Conservation (phyloP, 257 asterid genomes). For the Mentha longifolia region DNA sequence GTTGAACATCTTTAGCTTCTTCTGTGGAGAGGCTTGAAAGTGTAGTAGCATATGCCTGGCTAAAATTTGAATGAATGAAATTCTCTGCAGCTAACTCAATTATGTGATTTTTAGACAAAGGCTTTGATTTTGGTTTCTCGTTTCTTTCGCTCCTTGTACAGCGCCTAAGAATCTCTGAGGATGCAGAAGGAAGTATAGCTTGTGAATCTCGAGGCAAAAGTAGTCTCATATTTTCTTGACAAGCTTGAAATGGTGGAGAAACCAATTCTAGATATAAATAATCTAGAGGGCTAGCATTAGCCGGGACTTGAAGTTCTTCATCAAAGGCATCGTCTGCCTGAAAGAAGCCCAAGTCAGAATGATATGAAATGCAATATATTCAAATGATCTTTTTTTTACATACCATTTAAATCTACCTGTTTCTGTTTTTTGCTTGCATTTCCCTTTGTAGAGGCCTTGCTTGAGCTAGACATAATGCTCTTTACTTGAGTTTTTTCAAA, state of each 20-base stretch:
- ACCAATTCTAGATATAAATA: conserved; percentile 20
- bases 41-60: conserved; percentile 35
- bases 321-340: not conserved
- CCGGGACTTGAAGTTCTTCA: conserved; percentile 16
- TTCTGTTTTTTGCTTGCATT: not conserved
- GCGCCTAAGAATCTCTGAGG: conserved; percentile 43
- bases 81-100: conserved; percentile 50
- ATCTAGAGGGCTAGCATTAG: conserved; percentile 14
- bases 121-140: not conserved
- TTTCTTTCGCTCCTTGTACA: conserved; percentile 33
- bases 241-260: conserved; percentile 29
- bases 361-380: not conserved
- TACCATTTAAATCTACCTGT: not conserved
- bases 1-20: conserved; percentile 40
- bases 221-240: not conserved
- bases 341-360: not conserved
- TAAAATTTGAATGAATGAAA: conserved; percentile 41
- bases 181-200: conserved; percentile 34
- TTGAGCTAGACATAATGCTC: conserved; percentile 5
- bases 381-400: too few species aligned
- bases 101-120: conserved; percentile 33
- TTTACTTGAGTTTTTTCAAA: not conserved
- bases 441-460: conserved; percentile 1
- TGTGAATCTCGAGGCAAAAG: conserved; percentile 19
- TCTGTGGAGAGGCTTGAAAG: conserved; percentile 34